A percentile compares a stretch with the other conserved stretches of the same genome.
Conservation (phyloP, 331 rosid species). For the Stylosanthes scabra region DNA sequence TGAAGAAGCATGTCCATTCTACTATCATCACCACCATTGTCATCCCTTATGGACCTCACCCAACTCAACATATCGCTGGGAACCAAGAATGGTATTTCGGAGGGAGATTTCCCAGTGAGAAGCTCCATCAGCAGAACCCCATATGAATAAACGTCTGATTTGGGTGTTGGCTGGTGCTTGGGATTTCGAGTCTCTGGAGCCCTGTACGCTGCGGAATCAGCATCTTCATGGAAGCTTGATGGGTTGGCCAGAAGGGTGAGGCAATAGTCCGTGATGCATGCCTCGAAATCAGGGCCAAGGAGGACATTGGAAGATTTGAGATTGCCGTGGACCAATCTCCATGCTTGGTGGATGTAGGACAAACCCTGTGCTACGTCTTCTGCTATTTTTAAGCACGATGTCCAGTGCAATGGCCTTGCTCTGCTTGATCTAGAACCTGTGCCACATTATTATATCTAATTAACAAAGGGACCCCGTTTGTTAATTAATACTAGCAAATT, state of each 20-base stretch:
- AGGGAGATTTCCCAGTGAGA: slow-evolving; percentile 72
- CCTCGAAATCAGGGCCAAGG: slow-evolving; percentile 88
- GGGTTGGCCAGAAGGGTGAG: slow-evolving; percentile 60
- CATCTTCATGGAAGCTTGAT: slow-evolving; percentile 43
- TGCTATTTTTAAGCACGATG: slow-evolving; percentile 93
- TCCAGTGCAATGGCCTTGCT: slow-evolving; percentile 95
- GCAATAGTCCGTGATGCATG: slow-evolving; percentile 86
- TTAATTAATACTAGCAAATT: too few relatives aligned
- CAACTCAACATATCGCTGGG: slow-evolving; percentile 66
- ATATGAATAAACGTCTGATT: slow-evolving; percentile 74
- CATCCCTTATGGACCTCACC: slow-evolving; percentile 72
- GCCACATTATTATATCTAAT: slow-evolving; percentile 7
- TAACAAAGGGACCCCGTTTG: background rate
- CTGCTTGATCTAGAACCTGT: slow-evolving; percentile 77
- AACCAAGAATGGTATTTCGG: slow-evolving; percentile 56
- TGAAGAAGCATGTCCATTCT: slow-evolving; percentile 83
- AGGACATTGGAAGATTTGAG: slow-evolving; percentile 87
- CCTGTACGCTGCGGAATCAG: slow-evolving; percentile 56
- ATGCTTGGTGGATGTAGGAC: slow-evolving; percentile 94
- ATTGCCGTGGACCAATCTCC: slow-evolving; percentile 94
- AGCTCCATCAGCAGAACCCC: slow-evolving; percentile 87
- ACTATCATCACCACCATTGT: slow-evolving; percentile 57
- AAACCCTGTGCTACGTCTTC: slow-evolving; percentile 94
- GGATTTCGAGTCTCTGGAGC: slow-evolving; percentile 77
- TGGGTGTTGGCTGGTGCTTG: slow-evolving; percentile 52